Evolutionary conservation across 169 alveolate genomes (phyloP).

Genomic region (Cryptosporidium canis): DNA sequence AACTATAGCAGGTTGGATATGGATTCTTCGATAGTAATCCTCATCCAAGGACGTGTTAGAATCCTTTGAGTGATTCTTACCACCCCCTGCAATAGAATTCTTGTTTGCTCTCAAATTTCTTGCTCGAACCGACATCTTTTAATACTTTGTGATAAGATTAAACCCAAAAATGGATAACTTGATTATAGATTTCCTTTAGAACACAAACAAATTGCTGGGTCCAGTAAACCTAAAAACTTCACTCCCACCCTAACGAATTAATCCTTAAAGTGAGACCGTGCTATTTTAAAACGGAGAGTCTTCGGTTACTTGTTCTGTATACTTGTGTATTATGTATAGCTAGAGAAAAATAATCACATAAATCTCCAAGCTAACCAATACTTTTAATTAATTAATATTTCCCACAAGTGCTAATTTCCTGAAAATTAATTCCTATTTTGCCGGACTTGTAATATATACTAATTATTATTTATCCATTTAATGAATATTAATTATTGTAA

Average conservation of each 20-base stretch:
- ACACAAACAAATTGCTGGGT: constrained; percentile 6
- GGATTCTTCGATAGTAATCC: constrained; percentile 36
- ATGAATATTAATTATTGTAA: not conserved
- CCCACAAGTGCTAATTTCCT: constrained; percentile 8
- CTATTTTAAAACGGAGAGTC: constrained; percentile 3
- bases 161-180: not conserved
- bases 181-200: not conserved
- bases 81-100: not conserved
- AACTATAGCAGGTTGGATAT: constrained; percentile 32
- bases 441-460: not conserved
- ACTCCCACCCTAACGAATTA: not conserved
- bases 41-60: constrained; percentile 4
- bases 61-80: not conserved
- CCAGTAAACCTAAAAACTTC: not conserved
- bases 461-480: not conserved
- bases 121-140: constrained; percentile 49
- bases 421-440: not conserved
- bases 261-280: not conserved
- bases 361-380: not conserved
- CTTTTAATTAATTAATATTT: not conserved
- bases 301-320: constrained; percentile 15
- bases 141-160: not conserved
- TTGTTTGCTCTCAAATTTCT: constrained; percentile 30
- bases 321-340: not conserved
- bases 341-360: constrained; percentile 16